Evolutionary conservation across 805 yeast genomes (phyloP), one percentile per base, ranked within the genome.

Genomic region (Metschnikowia santaceciliae): DNA sequence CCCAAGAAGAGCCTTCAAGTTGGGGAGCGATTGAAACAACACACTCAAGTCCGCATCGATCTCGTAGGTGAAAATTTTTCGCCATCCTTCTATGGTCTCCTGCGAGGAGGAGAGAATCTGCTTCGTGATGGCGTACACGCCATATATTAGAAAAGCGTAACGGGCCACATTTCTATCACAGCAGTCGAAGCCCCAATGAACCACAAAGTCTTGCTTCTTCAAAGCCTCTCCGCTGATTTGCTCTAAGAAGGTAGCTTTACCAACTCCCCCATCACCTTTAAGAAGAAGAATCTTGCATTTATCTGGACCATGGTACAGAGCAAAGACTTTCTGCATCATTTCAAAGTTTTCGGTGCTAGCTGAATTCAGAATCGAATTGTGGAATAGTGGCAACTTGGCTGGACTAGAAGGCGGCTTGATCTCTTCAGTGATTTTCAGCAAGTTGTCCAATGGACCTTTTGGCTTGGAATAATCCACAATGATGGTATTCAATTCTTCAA

Each of bases 211-310:
- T 44, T 67, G 66, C 32, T 63, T 62, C 1, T 70, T 57, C 10
- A 70, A 55, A 4, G 77, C 67, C 2, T 59, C 58, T 5, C 69
- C 62, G 47, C 67, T 69, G 41, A 78, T 53, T 30, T 74, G 78
- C 30, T 63, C 63, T 5, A 79, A 58, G 6, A 78, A 51, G 4
- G 75, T 61, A 0, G 79, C 65, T 57, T 77, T 78, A 1, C 83
- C 83, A 6, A 67, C 59, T 2, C 83, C 83, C 1, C 71, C 51
- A 3, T 62, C 68, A 14, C 83, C 83, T 1, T 62, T 56, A 3
- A 78, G 56, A 5, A 76, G 52, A 39, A 57, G 62, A 56, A 39
- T 63, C 56, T 54, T 67, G 58, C 50, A 53, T 20, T 22, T 32
- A 5, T 49, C 54, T 8, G 48, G 19, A 46, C 47, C 45, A 14